Evolutionary conservation across 2,329 filamentous ascomycete genomes (phyloP), one percentile per base, ranked within the genome.

Genomic region (Beauveria brongniartii): DNA sequence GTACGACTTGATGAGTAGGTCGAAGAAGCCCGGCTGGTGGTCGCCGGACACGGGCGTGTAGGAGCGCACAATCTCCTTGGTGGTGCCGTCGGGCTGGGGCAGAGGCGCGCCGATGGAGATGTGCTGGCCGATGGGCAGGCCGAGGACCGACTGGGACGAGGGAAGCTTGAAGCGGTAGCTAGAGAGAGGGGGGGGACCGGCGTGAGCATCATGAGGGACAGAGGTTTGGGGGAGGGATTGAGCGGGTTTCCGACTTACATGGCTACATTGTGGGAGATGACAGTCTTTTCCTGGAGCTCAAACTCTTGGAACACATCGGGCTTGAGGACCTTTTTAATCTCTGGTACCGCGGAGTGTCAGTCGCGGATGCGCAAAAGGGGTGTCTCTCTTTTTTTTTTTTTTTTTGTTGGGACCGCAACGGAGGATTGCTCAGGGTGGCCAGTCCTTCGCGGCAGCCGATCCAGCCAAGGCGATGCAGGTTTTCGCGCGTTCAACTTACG

Each of bases 1-100:
- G 78, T 99, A 99, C 28, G 92, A 92, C 82, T 99, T 99, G 82
- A 99, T 92, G 69, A 99, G 85, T 63, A 99, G 88, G 76, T 97
- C 94, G 76, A 99, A 92, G 82, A 91, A 89, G 74, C 94, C 94
- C 60, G 89, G 86, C 73, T 92, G 87, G 74, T 93, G 86, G 78
- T 96, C 92, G 67, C 90, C 91, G 50, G 90, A 92, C 74, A 96
- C 91, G 62, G 92, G 92, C 12, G 92, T 96, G 80, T 96, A 96
- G 24, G 91, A 95, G 70, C 92, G 90, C 59, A 95, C 87, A 66
- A 96, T 88, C 72, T 95, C 90, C 78, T 94, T 93, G 67, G 80
- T 80, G 69, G 82, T 82, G 72, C 91, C 91, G 69, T 90, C 86
- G 61, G 79, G 75, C 70, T 87, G 84, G 48, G 76, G 69, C 64